These are phyloP conservation scores for Ophioceras dolichostomum DNA, from an alignment of 2,329 filamentous ascomycete genomes.

Conservation along the genomic window DNA sequence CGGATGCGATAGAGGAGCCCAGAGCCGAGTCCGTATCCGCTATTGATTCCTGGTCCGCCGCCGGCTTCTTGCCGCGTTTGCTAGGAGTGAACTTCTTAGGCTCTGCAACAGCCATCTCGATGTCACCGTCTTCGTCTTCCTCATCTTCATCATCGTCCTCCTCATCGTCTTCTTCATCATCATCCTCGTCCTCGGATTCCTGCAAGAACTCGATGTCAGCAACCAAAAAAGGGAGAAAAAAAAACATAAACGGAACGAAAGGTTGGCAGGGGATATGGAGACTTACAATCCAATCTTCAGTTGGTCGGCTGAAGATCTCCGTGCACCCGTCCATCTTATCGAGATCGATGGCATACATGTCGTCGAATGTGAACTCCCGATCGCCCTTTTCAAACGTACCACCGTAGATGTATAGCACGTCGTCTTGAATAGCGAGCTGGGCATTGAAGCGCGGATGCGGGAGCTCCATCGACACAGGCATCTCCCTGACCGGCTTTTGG, in stretches of 20 bases:
- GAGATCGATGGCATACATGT: constrained; percentile 87
- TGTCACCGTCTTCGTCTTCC: constrained; percentile 37
- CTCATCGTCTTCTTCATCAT: constrained; percentile 49
- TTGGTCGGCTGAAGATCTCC: constrained; percentile 73
- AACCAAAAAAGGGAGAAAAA: constrained; percentile 18
- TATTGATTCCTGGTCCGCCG: constrained; percentile 24
- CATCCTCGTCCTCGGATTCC: constrained; percentile 46
- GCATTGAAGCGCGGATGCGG: constrained; percentile 88
- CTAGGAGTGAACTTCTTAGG: constrained; percentile 34
- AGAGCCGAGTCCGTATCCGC: constrained; percentile 20
- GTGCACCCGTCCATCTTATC: constrained; percentile 90
- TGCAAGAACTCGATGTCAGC: constrained; percentile 26
- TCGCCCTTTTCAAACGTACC: constrained; percentile 95
- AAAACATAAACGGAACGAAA: neutral
- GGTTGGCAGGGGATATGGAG: too few species aligned
- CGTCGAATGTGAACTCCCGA: constrained; percentile 89
- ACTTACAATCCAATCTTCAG: constrained; percentile 66
- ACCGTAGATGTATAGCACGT: constrained; percentile 86
- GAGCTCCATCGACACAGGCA: constrained; percentile 64
- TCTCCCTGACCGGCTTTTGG: constrained; percentile 46
- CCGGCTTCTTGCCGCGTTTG: constrained; percentile 41
- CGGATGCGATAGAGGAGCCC: constrained; percentile 14
- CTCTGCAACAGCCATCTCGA: constrained; percentile 27
- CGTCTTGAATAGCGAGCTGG: constrained; percentile 80
- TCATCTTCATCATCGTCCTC: constrained; percentile 43